phyloP scores from a whole-genome alignment of 2,329 filamentous ascomycete species.

The Fusarium keratoplasticum region DNA sequence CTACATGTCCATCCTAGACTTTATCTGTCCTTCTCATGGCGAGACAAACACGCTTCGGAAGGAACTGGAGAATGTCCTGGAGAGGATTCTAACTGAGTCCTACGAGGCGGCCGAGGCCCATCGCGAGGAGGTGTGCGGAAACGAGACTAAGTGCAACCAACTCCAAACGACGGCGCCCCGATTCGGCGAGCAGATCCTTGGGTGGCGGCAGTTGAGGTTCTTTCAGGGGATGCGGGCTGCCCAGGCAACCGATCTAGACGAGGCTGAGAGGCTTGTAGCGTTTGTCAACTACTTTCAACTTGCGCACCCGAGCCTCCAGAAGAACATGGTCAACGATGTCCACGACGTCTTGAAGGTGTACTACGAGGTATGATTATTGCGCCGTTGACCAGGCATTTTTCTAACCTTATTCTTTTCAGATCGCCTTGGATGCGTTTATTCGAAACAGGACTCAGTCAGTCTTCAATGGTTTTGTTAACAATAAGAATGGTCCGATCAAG shows the following conservation, averaged over 20 bases:
- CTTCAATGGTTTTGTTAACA: conserved; percentile 25
- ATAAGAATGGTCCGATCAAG: conserved; percentile 27
- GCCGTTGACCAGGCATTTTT: fast-evolving
- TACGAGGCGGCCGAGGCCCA: background rate
- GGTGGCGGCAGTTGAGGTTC: conserved; percentile 38
- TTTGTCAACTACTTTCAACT: conserved; percentile 13
- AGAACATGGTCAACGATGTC: conserved; percentile 49
- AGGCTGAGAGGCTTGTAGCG: background rate
- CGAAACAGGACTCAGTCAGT: conserved; percentile 27
- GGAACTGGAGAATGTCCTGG: conserved; percentile 16
- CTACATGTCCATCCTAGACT: conserved; percentile 24
- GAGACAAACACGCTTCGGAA: conserved; percentile 26
- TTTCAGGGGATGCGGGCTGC: background rate
- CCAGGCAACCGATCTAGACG: background rate
- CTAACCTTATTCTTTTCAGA: background rate
- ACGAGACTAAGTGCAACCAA: conserved; percentile 13
- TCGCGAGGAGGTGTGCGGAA: conserved; percentile 14
- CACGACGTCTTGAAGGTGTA: conserved; percentile 53
- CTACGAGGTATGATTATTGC: conserved; percentile 46
- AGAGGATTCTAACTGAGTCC: background rate
- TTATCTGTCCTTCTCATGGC: conserved; percentile 26
- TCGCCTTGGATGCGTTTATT: conserved; percentile 44
- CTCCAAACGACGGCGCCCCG: conserved; percentile 40
- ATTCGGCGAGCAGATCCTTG: conserved; percentile 37
- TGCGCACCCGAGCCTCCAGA: conserved; percentile 13